Percentiles rank a stretch among this genome's conserved stretches.
Evolutionary conservation across 2,329 filamentous ascomycete genomes (phyloP).

Genomic region (Blastomyces gilchristii): DNA sequence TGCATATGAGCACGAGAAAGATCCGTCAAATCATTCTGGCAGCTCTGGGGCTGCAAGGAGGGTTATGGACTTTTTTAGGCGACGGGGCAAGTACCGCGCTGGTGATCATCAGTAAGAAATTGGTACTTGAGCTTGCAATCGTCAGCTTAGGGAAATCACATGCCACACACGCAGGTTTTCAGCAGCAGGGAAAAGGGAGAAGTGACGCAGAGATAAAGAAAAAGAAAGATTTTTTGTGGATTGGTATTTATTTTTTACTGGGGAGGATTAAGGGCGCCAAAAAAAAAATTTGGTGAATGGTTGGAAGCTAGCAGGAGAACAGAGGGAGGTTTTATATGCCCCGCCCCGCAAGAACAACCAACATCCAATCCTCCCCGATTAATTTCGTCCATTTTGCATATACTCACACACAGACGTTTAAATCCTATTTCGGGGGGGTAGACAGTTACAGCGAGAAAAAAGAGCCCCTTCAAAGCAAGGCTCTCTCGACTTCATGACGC

Average conservation of each 20-base stretch:
- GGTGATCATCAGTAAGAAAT: slow-evolving; percentile 22
- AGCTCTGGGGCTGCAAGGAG: slow-evolving; percentile 79
- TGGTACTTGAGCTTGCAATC: neutral
- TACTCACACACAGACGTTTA: neutral
- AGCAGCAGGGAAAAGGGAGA: neutral
- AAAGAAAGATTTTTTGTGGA: neutral
- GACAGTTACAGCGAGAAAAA: neutral
- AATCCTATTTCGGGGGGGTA: neutral
- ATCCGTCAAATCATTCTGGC: slow-evolving; percentile 57
- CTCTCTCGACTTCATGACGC: neutral
- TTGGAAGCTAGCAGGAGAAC: neutral
- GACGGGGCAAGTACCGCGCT: slow-evolving; percentile 65
- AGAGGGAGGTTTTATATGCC: neutral
- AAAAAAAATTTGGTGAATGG: neutral
- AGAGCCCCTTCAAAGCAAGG: neutral
- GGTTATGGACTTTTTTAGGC: slow-evolving; percentile 97
- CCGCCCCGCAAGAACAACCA: neutral
- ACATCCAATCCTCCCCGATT: neutral
- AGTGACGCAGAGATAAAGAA: neutral
- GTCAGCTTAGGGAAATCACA: neutral
- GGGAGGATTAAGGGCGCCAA: neutral
- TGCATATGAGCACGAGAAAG: slow-evolving; percentile 65
- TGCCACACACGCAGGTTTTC: neutral
- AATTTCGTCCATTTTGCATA: neutral
- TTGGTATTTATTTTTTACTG: neutral